Conservation (phyloP, 805 yeast species). For the Monosporozyma solicola region DNA sequence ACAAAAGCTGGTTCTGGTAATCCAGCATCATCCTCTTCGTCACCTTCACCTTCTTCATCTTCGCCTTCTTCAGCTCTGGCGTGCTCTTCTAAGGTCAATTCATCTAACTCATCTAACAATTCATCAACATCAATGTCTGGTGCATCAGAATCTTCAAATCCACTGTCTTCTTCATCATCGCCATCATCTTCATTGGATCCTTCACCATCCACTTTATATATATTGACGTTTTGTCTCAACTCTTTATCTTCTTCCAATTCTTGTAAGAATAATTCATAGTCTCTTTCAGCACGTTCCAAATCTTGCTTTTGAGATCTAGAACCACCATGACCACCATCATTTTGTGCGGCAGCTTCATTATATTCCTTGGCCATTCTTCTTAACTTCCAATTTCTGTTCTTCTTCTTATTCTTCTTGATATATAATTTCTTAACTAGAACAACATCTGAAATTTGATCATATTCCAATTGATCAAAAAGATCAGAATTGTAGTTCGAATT, state of each 20-base stretch:
- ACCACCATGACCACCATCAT: conserved; percentile 20
- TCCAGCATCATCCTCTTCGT: neutral
- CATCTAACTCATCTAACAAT: conserved; percentile 88
- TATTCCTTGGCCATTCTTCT: conserved; percentile 97
- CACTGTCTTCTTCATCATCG: conserved; percentile 40
- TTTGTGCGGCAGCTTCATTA: conserved; percentile 69
- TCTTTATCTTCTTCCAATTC: conserved; percentile 96
- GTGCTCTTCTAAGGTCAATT: conserved; percentile 66
- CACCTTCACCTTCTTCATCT: neutral
- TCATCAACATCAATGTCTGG: conserved; percentile 88
- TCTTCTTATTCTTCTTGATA: conserved; percentile 64
- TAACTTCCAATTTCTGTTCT: conserved; percentile 78
- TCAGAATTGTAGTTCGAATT: conserved; percentile 87
- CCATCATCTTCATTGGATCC: conserved; percentile 39
- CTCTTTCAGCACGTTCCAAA: conserved; percentile 84
- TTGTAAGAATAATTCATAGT: conserved; percentile 90
- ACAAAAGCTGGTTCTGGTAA: neutral
- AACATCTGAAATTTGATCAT: conserved; percentile 73
- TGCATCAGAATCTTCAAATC: conserved; percentile 59
- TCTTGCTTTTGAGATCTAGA: conserved; percentile 79
- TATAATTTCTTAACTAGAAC: conserved; percentile 82
- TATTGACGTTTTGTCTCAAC: conserved; percentile 78
- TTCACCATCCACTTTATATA: conserved; percentile 55
- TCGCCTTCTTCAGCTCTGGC: conserved; percentile 8
- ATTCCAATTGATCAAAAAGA: conserved; percentile 61